phyloP scores from a whole-genome alignment of 331 rosid species.

The Malus hybrid region DNA sequence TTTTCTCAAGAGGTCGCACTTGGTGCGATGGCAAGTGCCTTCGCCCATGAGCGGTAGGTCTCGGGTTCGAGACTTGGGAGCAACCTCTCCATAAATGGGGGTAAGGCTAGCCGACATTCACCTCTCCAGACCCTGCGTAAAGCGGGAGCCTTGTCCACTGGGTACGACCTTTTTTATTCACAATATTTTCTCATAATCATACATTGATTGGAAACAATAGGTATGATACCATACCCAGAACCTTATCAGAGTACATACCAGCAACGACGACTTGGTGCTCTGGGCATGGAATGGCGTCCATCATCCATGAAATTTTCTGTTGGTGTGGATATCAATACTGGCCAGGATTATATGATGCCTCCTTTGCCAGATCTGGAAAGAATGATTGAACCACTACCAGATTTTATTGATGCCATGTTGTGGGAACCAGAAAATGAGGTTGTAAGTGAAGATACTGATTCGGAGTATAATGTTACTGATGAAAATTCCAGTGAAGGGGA shows the following conservation, averaged over 20 bases:
- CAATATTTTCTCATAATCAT: constrained; percentile 20
- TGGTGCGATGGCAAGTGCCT: too few relatives aligned
- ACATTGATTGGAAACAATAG: constrained; percentile 31
- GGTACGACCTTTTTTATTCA: background rate
- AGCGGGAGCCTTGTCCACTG: too few relatives aligned
- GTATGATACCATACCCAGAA: constrained; percentile 85
- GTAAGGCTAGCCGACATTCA: too few relatives aligned
- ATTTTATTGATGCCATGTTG: constrained; percentile 62
- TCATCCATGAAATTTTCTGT: constrained; percentile 53
- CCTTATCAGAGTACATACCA: constrained; percentile 84
- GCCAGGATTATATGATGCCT: constrained; percentile 54
- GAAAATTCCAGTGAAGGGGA: constrained; percentile 63
- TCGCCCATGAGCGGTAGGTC: too few relatives aligned
- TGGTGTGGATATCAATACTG: constrained; percentile 54
- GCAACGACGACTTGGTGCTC: constrained; percentile 74
- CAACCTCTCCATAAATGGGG: too few relatives aligned
- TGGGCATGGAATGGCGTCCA: constrained; percentile 88
- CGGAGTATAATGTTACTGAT: constrained; percentile 73
- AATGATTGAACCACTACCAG: constrained; percentile 65
- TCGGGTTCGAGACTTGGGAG: too few relatives aligned
- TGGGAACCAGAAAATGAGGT: constrained; percentile 83
- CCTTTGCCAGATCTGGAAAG: constrained; percentile 85
- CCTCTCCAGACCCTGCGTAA: too few relatives aligned
- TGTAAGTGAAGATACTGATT: constrained; percentile 63
- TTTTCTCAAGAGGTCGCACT: constrained; percentile 6